Percentiles rank a stretch among this genome's conserved stretches.
phyloP scores from a whole-genome alignment of 1,284 basidiomycete species.

The Microbotryomycetes sp. region DNA sequence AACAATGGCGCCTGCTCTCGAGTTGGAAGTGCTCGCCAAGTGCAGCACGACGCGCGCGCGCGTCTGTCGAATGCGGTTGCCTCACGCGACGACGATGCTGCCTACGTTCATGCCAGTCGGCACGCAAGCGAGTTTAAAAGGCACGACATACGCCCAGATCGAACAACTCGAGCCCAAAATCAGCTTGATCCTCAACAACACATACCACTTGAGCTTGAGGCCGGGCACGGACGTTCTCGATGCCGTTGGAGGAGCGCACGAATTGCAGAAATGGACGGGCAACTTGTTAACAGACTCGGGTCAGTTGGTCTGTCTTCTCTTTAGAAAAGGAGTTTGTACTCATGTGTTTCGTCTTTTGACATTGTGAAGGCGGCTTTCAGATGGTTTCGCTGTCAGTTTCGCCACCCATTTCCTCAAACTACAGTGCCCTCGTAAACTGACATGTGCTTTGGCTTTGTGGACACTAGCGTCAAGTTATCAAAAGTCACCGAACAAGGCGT shows the following conservation, averaged over 20 bases:
- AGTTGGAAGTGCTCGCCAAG: slow-evolving; percentile 68
- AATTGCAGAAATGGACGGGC: slow-evolving; percentile 71
- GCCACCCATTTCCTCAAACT: not conserved
- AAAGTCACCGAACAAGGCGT: slow-evolving; percentile 78
- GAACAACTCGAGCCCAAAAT: slow-evolving; percentile 55
- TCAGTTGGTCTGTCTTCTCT: not conserved
- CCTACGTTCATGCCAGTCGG: slow-evolving; percentile 88
- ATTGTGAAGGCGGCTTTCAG: slow-evolving; percentile 49
- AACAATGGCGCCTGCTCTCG: slow-evolving; percentile 46
- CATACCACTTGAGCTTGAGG: slow-evolving; percentile 71
- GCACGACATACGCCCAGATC: slow-evolving; percentile 62
- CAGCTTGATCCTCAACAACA: slow-evolving; percentile 72
- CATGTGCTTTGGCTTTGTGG: not conserved
- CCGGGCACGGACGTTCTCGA: slow-evolving; percentile 65
- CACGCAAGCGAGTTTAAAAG: slow-evolving; percentile 42
- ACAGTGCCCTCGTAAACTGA: not conserved
- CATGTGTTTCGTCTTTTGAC: too few relatives aligned
- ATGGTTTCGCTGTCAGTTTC: slow-evolving; percentile 59
- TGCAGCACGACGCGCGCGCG: slow-evolving; percentile 68
- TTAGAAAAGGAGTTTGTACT: not conserved
- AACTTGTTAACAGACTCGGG: slow-evolving; percentile 60
- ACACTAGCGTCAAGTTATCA: slow-evolving; percentile 46
- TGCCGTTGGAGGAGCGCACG: slow-evolving; percentile 67
- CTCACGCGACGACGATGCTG: slow-evolving; percentile 68
- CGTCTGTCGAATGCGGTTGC: slow-evolving; percentile 59